Base-by-base conservation (phyloP, 176 grass and related monocot species). In the Oryza brachyantha region DNA sequence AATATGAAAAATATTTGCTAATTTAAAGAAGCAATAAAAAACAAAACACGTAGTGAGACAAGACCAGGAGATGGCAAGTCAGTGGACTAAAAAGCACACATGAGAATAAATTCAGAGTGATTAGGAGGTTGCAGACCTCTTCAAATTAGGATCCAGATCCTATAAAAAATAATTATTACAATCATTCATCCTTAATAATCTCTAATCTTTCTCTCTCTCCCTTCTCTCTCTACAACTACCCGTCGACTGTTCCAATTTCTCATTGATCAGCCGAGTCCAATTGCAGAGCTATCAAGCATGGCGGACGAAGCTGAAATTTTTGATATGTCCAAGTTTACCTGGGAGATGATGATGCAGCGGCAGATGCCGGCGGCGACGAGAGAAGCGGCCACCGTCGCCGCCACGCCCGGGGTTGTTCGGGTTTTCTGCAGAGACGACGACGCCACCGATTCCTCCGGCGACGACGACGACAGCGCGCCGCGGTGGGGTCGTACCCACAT, bases 361-460 rank as follows among this genome's bases (percentile, higher is more conserved):
- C n/a, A n/a, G n/a, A n/a, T n/a, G n/a, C n/a, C n/a, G n/a, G 67
- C 3, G 37, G 12, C 24, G 2, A 83, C 46, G 8, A 16, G 46
- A 8, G 67, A 59, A 40, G 3, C 19, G 9, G 12, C 19, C 2
- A 8, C 19, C 4, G 5, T 2, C 50, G 50, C 9, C 1, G 50
- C 21, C 7, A 8, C 40, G 43, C 48, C 68, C 0, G 69, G 57
- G 13, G 12, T 83, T 0, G 66, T 88, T 0, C 68, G 89, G 11
- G 21, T 88, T 8, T 74, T 81, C 8, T 91, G 29, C 36, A 17
- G 78, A 4, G 89, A 91, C 13, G 41, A 22, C 0, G 85, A 91
- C 35, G 85, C 81, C 10, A 91, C 89, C 0, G 89, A 91, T 73
- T 88, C 85, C 4, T 91, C 89, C 27, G 50, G 48, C 28, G 81